Evolutionary conservation across 2,329 filamentous ascomycete species (phyloP), one percentile per base, ranked within the genome.

Genomic region (Coniochaeta pulveracea): DNA sequence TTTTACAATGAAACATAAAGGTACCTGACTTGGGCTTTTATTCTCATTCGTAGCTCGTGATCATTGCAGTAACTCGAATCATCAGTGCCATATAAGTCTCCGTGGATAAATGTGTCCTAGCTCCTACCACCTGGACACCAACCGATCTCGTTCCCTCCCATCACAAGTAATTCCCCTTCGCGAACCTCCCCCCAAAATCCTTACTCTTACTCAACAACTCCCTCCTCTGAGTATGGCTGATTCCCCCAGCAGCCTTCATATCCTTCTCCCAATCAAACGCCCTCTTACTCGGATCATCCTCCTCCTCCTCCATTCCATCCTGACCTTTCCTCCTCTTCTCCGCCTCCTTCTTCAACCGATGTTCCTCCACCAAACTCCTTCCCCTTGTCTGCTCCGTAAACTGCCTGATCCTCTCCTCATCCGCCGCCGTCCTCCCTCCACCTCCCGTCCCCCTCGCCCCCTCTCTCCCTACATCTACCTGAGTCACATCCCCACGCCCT

Each of bases 241-340:
- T 75, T 47, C 73, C 76, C 12, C 75, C 73, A 7, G 80, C 79
- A 3, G 84, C 60, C 24, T 75, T 80, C 75, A 96, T 94, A 54
- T 96, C 91, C 61, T 95, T 96, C 55, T 95, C 85, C 41, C 77
- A 71, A 58, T 95, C 85, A 57, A 96, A 96, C 0, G 75, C 80
- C 39, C 89, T 69, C 56, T 82, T 80, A 55, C 85, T 94, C 1
- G 91, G 89, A 51, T 96, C 88, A 56, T 95, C 89, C 15, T 91
- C 84, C 41, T 85, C 75, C 40, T 78, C 75, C 12, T 69, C 63
- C 11, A 6, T 51, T 58, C 11, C 66, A 61, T 10, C 48, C 56
- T n/a, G 12, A 6, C 19, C 17, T 40, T 58, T 59, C 36, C 35
- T 21, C 15, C 19, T 32, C 32, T 12, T 19, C 31, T n/a, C 32